phyloP scores from a whole-genome alignment of 768 basidiomycete species.

The Dentipellis fragilis region DNA sequence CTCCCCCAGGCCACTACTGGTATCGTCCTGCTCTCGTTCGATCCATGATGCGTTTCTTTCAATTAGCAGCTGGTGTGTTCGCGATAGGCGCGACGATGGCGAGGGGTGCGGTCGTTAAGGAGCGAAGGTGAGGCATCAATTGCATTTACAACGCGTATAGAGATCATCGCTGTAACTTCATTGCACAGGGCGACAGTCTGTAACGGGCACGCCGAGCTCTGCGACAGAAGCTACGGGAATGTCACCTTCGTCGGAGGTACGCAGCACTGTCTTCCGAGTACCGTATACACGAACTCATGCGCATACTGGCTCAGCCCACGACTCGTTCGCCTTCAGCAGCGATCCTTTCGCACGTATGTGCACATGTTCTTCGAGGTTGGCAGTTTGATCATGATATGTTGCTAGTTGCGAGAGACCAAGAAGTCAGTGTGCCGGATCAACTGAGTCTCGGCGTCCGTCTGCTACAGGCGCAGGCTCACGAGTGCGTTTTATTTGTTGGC shows the following conservation, averaged over 20 bases:
- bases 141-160: background rate
- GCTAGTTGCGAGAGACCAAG: conserved; percentile 39
- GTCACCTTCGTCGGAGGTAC: conserved; percentile 25
- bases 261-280: conserved; percentile 4
- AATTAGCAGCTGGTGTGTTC: background rate
- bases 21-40: background rate
- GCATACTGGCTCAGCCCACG: conserved; percentile 29
- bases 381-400: background rate
- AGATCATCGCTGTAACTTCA: background rate
- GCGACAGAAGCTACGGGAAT: conserved; percentile 42
- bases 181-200: conserved; percentile 29
- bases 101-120: background rate
- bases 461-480: conserved; percentile 42
- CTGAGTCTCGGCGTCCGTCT: conserved; percentile 42
- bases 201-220: conserved; percentile 59
- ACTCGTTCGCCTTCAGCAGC: conserved; percentile 42
- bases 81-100: background rate
- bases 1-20: too few relatives aligned
- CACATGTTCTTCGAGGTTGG: too few relatives aligned
- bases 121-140: background rate
- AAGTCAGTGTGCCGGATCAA: conserved; percentile 39
- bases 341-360: conserved; percentile 33
- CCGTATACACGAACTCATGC: background rate
- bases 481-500: conserved; percentile 7
- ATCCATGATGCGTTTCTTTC: background rate